Evolutionary conservation across 2,329 filamentous ascomycete genomes (phyloP).

Genomic region (Phaeosphaeria sp.): DNA sequence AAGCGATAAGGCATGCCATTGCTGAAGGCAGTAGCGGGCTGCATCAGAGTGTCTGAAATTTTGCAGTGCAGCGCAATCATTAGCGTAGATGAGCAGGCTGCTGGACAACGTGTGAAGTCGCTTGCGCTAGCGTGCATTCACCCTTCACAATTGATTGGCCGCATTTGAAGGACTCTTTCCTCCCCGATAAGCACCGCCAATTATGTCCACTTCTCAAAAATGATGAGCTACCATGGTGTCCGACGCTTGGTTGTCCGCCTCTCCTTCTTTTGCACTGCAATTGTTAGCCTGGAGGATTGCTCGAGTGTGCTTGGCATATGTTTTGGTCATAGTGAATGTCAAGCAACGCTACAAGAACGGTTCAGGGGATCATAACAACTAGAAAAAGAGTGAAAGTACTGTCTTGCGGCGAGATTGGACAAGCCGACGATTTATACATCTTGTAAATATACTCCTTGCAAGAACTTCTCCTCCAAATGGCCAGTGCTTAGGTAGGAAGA

Average conservation of each 20-base stretch:
- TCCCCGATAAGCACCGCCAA: background rate
- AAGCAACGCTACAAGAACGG: too few relatives aligned
- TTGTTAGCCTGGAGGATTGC: background rate
- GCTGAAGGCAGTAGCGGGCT: background rate
- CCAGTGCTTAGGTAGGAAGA: too few relatives aligned
- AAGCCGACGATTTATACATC: too few relatives aligned
- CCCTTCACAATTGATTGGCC: background rate
- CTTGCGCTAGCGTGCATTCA: background rate
- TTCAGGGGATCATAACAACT: too few relatives aligned
- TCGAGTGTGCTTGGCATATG: too few relatives aligned
- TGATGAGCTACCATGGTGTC: background rate
- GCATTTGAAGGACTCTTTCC: background rate
- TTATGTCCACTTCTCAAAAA: background rate
- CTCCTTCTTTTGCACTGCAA: conserved; percentile 1
- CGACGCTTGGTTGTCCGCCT: background rate
- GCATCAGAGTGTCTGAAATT: background rate
- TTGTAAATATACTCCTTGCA: too few relatives aligned
- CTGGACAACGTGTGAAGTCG: background rate
- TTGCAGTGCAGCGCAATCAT: background rate
- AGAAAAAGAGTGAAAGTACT: too few relatives aligned
- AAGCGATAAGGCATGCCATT: too few relatives aligned
- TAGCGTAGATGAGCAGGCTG: background rate
- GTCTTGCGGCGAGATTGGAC: too few relatives aligned
- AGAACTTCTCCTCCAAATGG: too few relatives aligned
- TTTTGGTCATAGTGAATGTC: background rate